Percentiles rank a stretch among this genome's conserved stretches.
Evolutionary conservation across 2,329 filamentous ascomycete genomes (phyloP).

Genomic region (Cordyceps tenuipes): DNA sequence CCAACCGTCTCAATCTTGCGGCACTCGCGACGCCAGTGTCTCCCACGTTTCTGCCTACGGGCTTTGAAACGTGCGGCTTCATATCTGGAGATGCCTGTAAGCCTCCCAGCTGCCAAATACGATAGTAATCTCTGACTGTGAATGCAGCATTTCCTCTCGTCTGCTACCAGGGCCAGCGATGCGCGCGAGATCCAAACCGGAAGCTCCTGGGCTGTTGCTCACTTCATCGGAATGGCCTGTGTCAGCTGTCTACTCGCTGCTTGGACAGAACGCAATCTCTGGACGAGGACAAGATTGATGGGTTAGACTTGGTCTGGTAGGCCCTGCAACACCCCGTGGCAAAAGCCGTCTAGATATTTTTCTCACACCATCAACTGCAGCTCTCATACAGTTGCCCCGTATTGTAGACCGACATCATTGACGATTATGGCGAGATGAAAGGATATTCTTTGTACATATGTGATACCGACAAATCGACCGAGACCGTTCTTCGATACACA

Average conservation of each 20-base stretch:
- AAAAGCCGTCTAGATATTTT: background rate
- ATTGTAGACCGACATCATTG: constrained; percentile 18
- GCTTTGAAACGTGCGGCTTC: background rate
- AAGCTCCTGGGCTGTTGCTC: background rate
- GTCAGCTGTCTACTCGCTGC: background rate
- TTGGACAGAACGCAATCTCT: background rate
- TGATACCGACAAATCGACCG: constrained; percentile 14
- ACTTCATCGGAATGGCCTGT: background rate
- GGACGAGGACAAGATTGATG: background rate
- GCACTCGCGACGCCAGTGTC: background rate
- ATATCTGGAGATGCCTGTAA: background rate
- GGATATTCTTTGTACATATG: constrained; percentile 18
- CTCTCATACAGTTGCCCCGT: constrained; percentile 9
- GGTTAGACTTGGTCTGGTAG: background rate
- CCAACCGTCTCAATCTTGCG: background rate
- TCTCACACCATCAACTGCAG: background rate
- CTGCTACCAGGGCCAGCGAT: background rate
- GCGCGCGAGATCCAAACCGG: background rate
- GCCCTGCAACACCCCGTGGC: background rate
- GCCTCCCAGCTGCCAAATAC: background rate
- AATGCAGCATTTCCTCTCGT: background rate
- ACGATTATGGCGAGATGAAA: constrained; percentile 10
- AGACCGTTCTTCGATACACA: constrained; percentile 16
- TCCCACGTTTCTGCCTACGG: background rate
- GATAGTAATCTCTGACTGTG: background rate